Base-by-base conservation (phyloP, 192 early-diverging fungal genomes). In the Entomortierella chlamydospora region DNA sequence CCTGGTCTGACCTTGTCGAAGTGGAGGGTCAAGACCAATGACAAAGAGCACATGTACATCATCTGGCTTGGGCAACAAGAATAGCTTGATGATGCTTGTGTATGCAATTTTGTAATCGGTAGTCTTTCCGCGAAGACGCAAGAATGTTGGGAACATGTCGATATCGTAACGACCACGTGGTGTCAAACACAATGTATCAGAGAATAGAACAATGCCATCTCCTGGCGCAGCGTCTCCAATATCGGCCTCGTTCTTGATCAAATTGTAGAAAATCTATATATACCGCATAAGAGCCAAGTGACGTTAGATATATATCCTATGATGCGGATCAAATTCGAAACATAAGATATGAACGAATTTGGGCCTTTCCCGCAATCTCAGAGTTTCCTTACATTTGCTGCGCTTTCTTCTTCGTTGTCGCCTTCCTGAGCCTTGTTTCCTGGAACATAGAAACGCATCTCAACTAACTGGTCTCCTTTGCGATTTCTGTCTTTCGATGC, bases 71-170 rank as follows among this genome's bases (percentile, higher is more conserved):
- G 93, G 91, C 20, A 99, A 86, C 70, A 97, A 83, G 65, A 97
- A 96, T 64, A 99, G 64, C 57, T 91, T 89, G 70, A 90, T 89
- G 30, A 99, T 91, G 57, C 87, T 92, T 34, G 85, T 89, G 85
- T 96, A 98, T 47, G 91, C 85, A 64, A 99, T 93, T 84, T 97
- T 95, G 89, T 98, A 99, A 80, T 99, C 98, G 88, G 98, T 95
- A 1, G 97, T 94, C 81, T 97, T 98, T 68, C 98, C 98, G 37
- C 96, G 95, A 49, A 99, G 87, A 47, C 98, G 95, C 72, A 99
- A 83, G 69, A 96, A 97, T 29, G 87, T 84, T 34, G 90, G 88
- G 82, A 94, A 94, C 90, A 99, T 91, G 78, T 98, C 95, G 65
- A 99, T 92, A 61, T 94, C 91, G 87, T 96, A 99, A 57, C 97